Conservation (phyloP, 1,284 basidiomycete genomes). For the Hymenochaete sp. region DNA sequence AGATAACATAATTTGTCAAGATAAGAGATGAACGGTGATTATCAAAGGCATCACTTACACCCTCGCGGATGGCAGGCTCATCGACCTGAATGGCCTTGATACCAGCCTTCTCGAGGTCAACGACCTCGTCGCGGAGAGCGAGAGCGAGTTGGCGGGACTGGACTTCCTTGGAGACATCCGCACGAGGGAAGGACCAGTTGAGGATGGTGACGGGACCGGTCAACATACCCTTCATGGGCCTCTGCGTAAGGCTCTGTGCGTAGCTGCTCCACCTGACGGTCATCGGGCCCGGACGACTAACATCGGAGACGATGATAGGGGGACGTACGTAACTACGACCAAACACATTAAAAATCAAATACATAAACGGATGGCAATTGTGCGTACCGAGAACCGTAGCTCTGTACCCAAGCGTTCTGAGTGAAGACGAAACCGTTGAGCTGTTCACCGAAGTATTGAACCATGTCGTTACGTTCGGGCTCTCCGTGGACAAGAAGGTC, state of each 20-base stretch:
- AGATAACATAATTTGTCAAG: conserved; percentile 6
- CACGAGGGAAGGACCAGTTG: conserved; percentile 99
- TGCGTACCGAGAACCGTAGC: conserved; percentile 80
- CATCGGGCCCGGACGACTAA: conserved; percentile 89
- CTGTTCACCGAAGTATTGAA: conserved; percentile 99
- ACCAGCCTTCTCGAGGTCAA: conserved; percentile 95
- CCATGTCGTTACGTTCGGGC: conserved; percentile 99
- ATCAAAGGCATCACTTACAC: conserved; percentile 44
- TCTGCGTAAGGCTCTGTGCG: conserved; percentile 89
- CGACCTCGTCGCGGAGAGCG: conserved; percentile 95
- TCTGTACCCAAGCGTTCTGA: conserved; percentile 99
- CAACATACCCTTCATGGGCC: conserved; percentile 99
- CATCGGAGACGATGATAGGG: conserved; percentile 97
- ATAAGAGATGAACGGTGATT: background rate
- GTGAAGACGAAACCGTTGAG: conserved; percentile 96
- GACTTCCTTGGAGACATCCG: conserved; percentile 91
- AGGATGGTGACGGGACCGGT: conserved; percentile 96
- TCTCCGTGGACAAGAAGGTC: conserved; percentile 99
- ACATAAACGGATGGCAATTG: conserved; percentile 2
- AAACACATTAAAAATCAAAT: conserved; percentile 23
- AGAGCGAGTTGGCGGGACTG: conserved; percentile 99
- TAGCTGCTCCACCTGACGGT: conserved; percentile 97
- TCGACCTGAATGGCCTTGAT: conserved; percentile 99
- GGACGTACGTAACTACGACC: conserved; percentile 89
- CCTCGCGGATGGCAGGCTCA: conserved; percentile 99